These are phyloP conservation scores for Phalaenopsis equestris DNA, from an alignment of 106 monocot genomes.

Conservation along the genomic window DNA sequence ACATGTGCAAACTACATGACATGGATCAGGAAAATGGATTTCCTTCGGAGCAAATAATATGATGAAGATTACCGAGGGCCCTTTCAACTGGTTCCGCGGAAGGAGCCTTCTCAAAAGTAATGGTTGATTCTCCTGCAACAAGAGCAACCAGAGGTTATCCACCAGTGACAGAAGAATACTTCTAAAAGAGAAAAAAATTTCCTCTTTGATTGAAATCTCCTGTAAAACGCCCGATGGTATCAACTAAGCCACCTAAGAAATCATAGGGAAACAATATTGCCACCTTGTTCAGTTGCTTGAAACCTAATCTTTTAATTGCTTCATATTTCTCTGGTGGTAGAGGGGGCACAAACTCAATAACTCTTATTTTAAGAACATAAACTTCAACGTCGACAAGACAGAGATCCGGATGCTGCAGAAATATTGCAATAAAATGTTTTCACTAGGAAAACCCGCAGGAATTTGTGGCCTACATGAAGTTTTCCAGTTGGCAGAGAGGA, in stretches of 20 bases:
- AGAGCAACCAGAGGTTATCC: conserved; percentile 86
- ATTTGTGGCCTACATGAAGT: no score
- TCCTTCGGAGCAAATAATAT: conserved; percentile 77
- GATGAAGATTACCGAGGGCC: conserved; percentile 45
- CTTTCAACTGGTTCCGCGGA: conserved; percentile 53
- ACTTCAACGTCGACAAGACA: no score
- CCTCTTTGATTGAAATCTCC: conserved; percentile 58
- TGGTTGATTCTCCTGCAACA: conserved; percentile 86
- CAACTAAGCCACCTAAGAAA: conserved; percentile 83
- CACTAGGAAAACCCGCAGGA: no score
- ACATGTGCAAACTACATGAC: conserved; percentile 81
- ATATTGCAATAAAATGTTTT: no score
- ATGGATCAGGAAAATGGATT: conserved; percentile 72
- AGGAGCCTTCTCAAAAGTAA: conserved; percentile 60
- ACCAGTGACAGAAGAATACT: conserved; percentile 86
- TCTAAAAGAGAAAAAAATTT: conserved; percentile 93
- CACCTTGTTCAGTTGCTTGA: conserved; percentile 89
- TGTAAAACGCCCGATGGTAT: conserved; percentile 87
- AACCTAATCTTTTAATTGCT: conserved; percentile 74
- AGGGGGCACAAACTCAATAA: conserved; percentile 63
- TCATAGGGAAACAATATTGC: conserved; percentile 77
- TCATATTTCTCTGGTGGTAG: conserved; percentile 69
- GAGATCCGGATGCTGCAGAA: no score
- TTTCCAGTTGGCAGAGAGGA: no score
- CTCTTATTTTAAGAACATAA: conserved; percentile 65